phyloP scores from a whole-genome alignment of 2,329 filamentous ascomycete species.

The Piedraia hortae region DNA sequence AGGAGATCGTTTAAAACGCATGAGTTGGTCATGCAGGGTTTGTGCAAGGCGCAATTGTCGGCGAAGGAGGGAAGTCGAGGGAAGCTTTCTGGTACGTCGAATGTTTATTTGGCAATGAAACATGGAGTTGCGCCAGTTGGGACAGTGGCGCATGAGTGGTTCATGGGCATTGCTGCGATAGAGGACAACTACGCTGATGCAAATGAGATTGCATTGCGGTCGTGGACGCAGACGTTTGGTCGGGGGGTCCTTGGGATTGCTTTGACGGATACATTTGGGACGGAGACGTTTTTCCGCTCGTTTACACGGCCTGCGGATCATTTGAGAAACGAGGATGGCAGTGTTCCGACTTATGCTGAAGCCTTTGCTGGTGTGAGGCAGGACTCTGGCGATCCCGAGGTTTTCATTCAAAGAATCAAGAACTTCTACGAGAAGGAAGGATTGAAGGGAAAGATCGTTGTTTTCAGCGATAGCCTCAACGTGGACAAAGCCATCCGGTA shows the following conservation, averaged over 20 bases:
- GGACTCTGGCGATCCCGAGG: conserved; percentile 63
- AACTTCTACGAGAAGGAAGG: conserved; percentile 64
- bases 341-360: conserved; percentile 40
- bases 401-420: conserved; percentile 53
- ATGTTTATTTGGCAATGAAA: conserved; percentile 90
- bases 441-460: conserved; percentile 69
- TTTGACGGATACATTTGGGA: conserved; percentile 89
- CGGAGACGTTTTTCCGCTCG: conserved; percentile 57
- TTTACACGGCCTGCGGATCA: conserved; percentile 39
- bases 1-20: conserved; percentile 88
- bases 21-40: conserved; percentile 63
- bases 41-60: conserved; percentile 53
- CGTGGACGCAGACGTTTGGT: conserved; percentile 83
- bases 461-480: conserved; percentile 87
- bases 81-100: conserved; percentile 67
- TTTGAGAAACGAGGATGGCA: conserved; percentile 5
- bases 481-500: conserved; percentile 79
- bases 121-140: conserved; percentile 64
- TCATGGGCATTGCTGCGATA: conserved; percentile 92
- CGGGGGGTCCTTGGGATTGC: conserved; percentile 46
- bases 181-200: conserved; percentile 61
- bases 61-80: conserved; percentile 38
- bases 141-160: conserved; percentile 93
- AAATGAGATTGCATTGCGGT: conserved; percentile 56
- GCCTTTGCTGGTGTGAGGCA: conserved; percentile 65